Conservation (phyloP, 2,329 filamentous ascomycete species). For the Colletotrichum sp. region DNA sequence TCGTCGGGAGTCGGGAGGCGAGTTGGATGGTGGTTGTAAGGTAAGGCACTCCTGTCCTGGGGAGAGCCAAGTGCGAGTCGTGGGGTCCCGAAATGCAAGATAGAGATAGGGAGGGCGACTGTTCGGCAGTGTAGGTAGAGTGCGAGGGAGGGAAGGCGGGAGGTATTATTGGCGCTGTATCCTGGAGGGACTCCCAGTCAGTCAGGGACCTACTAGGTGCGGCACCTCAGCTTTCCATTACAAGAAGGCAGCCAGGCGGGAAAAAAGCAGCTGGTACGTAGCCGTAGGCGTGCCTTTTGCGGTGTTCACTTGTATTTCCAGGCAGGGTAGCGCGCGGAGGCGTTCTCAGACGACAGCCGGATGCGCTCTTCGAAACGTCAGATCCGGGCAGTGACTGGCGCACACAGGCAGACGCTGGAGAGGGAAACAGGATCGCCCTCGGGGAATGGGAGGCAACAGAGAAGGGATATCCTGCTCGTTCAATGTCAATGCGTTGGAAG, state of each 20-base stretch:
- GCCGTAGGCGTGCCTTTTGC: not conserved
- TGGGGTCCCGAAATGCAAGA: not conserved
- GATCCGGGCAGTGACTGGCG: conserved; percentile 10
- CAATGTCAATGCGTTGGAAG: conserved; percentile 19
- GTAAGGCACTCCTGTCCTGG: not conserved
- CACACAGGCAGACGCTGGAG: not conserved
- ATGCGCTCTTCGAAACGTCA: conserved; percentile 22
- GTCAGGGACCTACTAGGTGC: not conserved
- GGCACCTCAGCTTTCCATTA: not conserved
- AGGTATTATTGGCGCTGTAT: not conserved
- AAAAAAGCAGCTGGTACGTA: not conserved
- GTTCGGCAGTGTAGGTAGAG: not conserved
- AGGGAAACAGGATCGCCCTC: conserved; percentile 14
- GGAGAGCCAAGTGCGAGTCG: conserved; percentile 3
- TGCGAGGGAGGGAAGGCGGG: not conserved
- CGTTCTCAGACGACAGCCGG: conserved; percentile 20
- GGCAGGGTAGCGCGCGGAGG: conserved; percentile 13
- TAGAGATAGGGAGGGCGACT: not conserved
- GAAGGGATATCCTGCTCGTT: conserved; percentile 12
- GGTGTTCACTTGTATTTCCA: not conserved
- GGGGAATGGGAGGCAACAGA: not conserved
- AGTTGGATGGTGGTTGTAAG: not conserved
- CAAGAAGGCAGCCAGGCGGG: not conserved
- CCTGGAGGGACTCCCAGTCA: not conserved
- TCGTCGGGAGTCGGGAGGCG: not conserved